These are phyloP conservation scores for Rugosomyces carneus DNA, from an alignment of 1,284 basidiomycete genomes.

Conservation along the genomic window DNA sequence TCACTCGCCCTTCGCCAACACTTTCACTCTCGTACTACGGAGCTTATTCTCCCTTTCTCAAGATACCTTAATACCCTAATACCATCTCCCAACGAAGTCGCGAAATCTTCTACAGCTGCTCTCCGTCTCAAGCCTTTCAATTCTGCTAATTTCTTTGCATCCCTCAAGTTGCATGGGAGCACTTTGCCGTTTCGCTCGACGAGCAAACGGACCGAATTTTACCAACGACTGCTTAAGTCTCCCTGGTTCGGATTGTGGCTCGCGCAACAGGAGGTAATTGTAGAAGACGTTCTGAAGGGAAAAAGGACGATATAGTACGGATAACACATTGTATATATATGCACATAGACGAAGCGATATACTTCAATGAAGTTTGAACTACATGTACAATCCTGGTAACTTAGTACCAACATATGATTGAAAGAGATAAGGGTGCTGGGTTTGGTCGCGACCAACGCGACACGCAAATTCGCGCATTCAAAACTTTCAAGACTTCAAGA, in stretches of 20 bases:
- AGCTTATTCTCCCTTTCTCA: conserved; percentile 87
- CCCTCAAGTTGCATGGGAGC: conserved; percentile 75
- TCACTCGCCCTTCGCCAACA: conserved; percentile 76
- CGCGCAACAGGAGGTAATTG: conserved; percentile 64
- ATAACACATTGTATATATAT: no score
- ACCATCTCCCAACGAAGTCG: conserved; percentile 55
- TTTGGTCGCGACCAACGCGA: no score
- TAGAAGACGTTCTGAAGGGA: conserved; percentile 44
- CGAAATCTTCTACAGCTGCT: conserved; percentile 18
- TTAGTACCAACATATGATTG: no score
- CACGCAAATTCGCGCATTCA: no score
- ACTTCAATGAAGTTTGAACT: no score
- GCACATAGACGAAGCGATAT: no score
- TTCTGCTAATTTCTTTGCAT: conserved; percentile 71
- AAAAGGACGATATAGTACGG: no score
- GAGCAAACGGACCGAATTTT: conserved; percentile 62
- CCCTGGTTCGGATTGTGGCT: conserved; percentile 76
- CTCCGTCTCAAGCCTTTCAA: conserved; percentile 75
- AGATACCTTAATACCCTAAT: conserved; percentile 91
- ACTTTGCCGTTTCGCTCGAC: conserved; percentile 71
- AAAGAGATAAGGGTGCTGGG: no score
- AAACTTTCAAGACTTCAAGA: no score
- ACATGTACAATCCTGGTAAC: no score
- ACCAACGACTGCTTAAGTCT: conserved; percentile 66
- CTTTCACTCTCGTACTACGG: conserved; percentile 84